Conservation (phyloP, 495 filamentous ascomycete genomes). For the Astrothelium subdiscretum region DNA sequence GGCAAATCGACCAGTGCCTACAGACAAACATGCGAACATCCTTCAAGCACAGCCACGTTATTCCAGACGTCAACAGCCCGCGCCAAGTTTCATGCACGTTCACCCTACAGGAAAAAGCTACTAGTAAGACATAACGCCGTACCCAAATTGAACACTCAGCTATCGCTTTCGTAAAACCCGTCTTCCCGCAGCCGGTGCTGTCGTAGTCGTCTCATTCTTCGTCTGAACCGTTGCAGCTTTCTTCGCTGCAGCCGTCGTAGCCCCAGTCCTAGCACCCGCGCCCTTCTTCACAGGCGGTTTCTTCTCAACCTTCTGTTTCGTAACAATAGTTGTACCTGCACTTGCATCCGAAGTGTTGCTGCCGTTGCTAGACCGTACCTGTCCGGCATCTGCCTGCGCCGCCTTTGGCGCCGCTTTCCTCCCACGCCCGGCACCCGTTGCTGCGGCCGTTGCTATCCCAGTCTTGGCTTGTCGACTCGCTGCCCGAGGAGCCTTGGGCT, state of each 20-base stretch:
- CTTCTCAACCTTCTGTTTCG: constrained; percentile 6
- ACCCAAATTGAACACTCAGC: background rate
- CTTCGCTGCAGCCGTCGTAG: constrained; percentile 2
- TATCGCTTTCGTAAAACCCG: background rate
- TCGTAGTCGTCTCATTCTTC: constrained; percentile 6
- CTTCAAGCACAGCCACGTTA: too few species aligned
- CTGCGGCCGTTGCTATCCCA: background rate
- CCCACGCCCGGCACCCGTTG: constrained; percentile 3
- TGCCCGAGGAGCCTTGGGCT: constrained; percentile 7
- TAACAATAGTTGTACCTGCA: constrained; percentile 21
- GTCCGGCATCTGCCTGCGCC: background rate
- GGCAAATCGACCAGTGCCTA: background rate
- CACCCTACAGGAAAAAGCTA: too few species aligned
- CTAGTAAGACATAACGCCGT: background rate
- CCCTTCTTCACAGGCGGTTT: constrained; percentile 1
- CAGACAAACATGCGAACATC: too few species aligned
- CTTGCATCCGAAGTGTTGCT: constrained; percentile 17
- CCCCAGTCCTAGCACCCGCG: background rate
- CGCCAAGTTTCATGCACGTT: too few species aligned
- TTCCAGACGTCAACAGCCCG: too few species aligned
- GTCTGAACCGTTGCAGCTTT: constrained; percentile 8
- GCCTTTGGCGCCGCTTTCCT: constrained; percentile 5
- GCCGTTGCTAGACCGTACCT: constrained; percentile 6
- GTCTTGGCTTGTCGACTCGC: constrained; percentile 9
- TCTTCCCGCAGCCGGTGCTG: background rate